Evolutionary conservation across 495 filamentous ascomycete species (phyloP).

Genomic region (Thozetella sp.): DNA sequence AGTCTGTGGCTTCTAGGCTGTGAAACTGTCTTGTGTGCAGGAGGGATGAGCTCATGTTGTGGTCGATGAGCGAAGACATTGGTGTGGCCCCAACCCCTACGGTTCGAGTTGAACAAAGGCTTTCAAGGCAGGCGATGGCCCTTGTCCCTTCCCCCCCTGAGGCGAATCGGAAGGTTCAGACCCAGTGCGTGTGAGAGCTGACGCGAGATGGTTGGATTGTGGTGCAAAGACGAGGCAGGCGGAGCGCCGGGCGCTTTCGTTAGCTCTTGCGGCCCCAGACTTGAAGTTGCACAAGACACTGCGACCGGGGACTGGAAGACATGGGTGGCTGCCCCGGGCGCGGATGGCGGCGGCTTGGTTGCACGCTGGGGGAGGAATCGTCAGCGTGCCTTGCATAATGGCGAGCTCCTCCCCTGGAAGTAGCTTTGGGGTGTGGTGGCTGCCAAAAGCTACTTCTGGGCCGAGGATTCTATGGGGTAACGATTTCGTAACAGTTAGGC

Average conservation of each 20-base stretch:
- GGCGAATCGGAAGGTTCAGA: constrained; percentile 6
- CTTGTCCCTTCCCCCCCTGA: neutral
- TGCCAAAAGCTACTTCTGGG: constrained; percentile 14
- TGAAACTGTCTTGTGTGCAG: neutral
- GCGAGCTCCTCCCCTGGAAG: constrained; percentile 7
- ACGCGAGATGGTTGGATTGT: constrained; percentile 21
- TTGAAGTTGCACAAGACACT: neutral
- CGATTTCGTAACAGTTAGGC: constrained; percentile 30
- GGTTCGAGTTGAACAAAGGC: neutral
- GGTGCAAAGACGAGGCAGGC: constrained; percentile 11
- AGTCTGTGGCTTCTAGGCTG: neutral
- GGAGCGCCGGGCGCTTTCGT: neutral
- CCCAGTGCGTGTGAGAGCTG: constrained; percentile 2
- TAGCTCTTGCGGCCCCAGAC: neutral
- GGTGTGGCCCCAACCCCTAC: neutral
- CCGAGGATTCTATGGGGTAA: constrained; percentile 24
- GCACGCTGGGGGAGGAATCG: constrained; percentile 2
- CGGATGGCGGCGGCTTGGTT: constrained; percentile 16
- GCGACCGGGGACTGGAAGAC: neutral
- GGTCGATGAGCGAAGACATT: neutral
- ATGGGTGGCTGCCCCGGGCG: constrained; percentile 5
- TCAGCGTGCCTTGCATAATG: constrained; percentile 26
- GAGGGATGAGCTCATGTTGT: neutral
- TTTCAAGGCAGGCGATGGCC: neutral
- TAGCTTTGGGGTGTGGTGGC: constrained; percentile 7